These are phyloP conservation scores for Fraxinus albicans DNA, from an alignment of 305 asterid species.

Conservation along the genomic window DNA sequence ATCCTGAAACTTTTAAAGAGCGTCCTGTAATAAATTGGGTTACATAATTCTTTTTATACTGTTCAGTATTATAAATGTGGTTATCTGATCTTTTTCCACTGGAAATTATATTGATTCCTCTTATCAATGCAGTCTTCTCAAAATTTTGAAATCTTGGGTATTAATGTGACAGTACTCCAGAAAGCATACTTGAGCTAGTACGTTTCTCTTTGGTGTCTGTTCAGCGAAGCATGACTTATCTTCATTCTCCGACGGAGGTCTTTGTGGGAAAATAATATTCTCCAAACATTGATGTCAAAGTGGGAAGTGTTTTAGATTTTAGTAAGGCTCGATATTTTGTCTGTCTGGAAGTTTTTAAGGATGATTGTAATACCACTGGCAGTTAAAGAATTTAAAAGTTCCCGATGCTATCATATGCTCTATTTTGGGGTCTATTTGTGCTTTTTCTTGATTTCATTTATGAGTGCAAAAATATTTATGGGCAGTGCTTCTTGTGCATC, in stretches of 20 bases:
- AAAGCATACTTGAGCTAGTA: neutral
- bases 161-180: neutral
- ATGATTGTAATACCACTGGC: neutral
- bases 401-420: neutral
- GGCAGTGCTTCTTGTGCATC: conserved; percentile 4
- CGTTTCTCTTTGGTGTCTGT: neutral
- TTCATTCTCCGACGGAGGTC: neutral
- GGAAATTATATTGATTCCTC: neutral
- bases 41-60: neutral
- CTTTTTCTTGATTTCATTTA: neutral
- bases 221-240: neutral
- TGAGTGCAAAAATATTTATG: neutral
- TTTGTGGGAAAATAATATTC: neutral
- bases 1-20: neutral
- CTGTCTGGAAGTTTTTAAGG: neutral
- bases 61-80: neutral
- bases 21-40: neutral
- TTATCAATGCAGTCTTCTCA: neutral
- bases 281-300: neutral
- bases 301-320: neutral
- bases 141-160: neutral
- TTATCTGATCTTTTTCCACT: neutral
- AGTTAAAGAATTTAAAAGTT: neutral
- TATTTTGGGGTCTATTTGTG: neutral
- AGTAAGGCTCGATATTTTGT: neutral